Conservation (phyloP, 257 asterid species). For the Solanum stenotomum region DNA sequence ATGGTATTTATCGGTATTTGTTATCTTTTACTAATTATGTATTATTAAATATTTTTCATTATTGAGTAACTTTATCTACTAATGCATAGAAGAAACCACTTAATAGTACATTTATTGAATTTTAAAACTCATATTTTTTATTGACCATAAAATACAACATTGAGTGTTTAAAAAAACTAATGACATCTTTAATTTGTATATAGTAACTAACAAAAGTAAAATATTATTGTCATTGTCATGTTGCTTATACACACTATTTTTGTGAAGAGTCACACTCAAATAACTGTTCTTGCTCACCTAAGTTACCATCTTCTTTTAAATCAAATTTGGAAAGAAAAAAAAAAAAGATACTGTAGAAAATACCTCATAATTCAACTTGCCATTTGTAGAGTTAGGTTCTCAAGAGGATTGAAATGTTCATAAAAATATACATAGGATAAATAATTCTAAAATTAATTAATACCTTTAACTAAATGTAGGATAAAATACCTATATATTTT, state of each 20-base stretch:
- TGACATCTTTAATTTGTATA: background rate
- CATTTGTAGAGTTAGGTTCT: background rate
- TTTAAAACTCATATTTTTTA: background rate
- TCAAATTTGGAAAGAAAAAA: background rate
- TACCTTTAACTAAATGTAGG: too few relatives aligned
- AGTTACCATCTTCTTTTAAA: background rate
- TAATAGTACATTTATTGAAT: background rate
- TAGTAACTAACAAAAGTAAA: background rate
- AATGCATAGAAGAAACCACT: background rate
- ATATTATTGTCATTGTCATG: background rate
- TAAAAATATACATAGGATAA: too few relatives aligned
- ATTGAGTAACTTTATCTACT: background rate
- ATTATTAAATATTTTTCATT: background rate
- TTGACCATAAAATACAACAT: background rate
- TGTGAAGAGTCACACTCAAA: background rate
- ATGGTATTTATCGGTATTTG: background rate
- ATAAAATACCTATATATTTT: too few relatives aligned
- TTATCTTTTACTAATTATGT: background rate
- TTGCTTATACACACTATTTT: background rate
- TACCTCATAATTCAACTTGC: background rate
- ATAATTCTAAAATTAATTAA: too few relatives aligned
- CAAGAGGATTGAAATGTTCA: background rate
- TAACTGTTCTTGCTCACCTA: background rate
- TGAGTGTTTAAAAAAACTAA: background rate
- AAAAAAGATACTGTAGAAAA: background rate